phyloP scores from a whole-genome alignment of 805 yeast genomes.

The Ogataea nonfermentans region DNA sequence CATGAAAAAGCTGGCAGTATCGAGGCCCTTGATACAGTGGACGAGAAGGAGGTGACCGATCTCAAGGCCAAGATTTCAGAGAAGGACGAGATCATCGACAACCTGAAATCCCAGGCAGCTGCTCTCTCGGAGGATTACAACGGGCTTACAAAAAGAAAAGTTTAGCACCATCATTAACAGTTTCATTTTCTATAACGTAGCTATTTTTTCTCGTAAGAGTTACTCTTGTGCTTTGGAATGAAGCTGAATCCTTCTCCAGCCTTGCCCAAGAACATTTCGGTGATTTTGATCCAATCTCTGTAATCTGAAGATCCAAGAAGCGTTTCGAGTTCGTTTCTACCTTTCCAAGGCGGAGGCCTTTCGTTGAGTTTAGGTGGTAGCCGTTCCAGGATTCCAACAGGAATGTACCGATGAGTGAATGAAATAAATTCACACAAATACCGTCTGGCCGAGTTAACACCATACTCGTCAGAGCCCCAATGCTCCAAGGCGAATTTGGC shows the following conservation, averaged over 20 bases:
- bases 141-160: conserved; percentile 7
- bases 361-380: conserved; percentile 88
- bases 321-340: conserved; percentile 91
- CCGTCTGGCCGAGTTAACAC: conserved; percentile 82
- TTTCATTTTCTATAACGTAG: too few species aligned
- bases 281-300: conserved; percentile 92
- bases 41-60: conserved; percentile 40
- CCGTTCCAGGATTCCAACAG: conserved; percentile 87
- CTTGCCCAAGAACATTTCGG: conserved; percentile 94
- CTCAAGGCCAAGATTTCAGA: conserved; percentile 52
- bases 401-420: conserved; percentile 91
- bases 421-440: conserved; percentile 92
- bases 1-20: conserved; percentile 11
- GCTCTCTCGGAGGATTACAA: conserved; percentile 66
- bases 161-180: background rate
- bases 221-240: conserved; percentile 94
- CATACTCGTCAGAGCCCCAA: conserved; percentile 98
- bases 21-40: conserved; percentile 28
- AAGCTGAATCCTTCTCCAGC: conserved; percentile 73
- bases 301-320: conserved; percentile 80
- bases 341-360: conserved; percentile 91
- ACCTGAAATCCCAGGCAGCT: conserved; percentile 70
- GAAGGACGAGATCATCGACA: conserved; percentile 63
- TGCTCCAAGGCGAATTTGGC: conserved; percentile 85
- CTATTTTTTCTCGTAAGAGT: conserved; percentile 49